Conservation (phyloP, 2,329 filamentous ascomycete genomes). For the Diplocarpon mali region DNA sequence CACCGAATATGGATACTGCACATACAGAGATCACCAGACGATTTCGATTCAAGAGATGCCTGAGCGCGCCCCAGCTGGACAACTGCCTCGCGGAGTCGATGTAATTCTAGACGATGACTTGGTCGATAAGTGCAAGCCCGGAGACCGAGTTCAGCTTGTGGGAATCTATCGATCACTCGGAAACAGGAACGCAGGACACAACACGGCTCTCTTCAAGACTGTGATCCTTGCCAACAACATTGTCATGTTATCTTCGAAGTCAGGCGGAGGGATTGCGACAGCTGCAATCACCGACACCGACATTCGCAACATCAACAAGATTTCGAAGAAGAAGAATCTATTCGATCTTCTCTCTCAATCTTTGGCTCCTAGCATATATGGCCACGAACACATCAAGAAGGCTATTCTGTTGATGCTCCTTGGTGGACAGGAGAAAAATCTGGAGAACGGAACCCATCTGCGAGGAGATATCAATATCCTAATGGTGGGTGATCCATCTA, state of each 20-base stretch:
- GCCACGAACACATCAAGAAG: slow-evolving; percentile 96
- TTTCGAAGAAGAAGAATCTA: slow-evolving; percentile 86
- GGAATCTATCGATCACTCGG: slow-evolving; percentile 90
- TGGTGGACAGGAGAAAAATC: slow-evolving; percentile 94
- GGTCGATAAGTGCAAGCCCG: slow-evolving; percentile 88
- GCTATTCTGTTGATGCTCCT: slow-evolving; percentile 91
- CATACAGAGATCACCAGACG: slow-evolving; percentile 92
- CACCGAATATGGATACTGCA: slow-evolving; percentile 93
- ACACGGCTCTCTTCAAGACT: slow-evolving; percentile 90
- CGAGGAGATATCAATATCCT: slow-evolving; percentile 98
- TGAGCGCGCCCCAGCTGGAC: slow-evolving; percentile 86
- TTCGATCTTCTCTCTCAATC: slow-evolving; percentile 91
- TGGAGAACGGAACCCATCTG: slow-evolving; percentile 95
- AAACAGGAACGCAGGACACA: slow-evolving; percentile 83
- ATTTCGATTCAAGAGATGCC: slow-evolving; percentile 99
- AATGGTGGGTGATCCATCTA: slow-evolving; percentile 98
- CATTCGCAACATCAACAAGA: slow-evolving; percentile 97
- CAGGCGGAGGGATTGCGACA: slow-evolving; percentile 84
- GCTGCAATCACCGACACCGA: slow-evolving; percentile 91
- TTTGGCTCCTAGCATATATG: slow-evolving; percentile 90
- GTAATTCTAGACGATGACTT: slow-evolving; percentile 95
- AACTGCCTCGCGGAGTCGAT: slow-evolving; percentile 89
- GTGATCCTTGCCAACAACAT: slow-evolving; percentile 90
- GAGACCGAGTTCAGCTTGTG: slow-evolving; percentile 93
- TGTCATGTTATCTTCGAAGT: slow-evolving; percentile 89